These are phyloP conservation scores for Evernia prunastri DNA, from an alignment of 495 filamentous ascomycete species.

Conservation along the genomic window DNA sequence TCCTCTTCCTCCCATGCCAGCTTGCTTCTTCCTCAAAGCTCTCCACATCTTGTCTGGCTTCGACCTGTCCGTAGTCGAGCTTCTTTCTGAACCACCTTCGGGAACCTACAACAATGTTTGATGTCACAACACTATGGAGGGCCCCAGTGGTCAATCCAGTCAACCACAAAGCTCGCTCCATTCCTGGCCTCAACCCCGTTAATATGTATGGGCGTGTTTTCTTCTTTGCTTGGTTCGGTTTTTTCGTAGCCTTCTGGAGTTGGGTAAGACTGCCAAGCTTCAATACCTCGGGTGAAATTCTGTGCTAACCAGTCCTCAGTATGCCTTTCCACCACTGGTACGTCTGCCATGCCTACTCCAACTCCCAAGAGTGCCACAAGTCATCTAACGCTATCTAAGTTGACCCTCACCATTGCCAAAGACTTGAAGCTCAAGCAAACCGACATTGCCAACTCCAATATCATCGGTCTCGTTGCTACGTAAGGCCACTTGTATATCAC, in stretches of 20 bases:
- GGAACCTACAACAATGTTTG: constrained; percentile 19
- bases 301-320: constrained; percentile 28
- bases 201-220: constrained; percentile 83
- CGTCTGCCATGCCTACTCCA: constrained; percentile 28
- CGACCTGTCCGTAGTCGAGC: neutral
- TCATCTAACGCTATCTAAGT: constrained; percentile 37
- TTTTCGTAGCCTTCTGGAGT: constrained; percentile 92
- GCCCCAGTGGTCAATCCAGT: constrained; percentile 63
- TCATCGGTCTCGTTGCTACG: constrained; percentile 81
- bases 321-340: constrained; percentile 76
- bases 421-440: constrained; percentile 64
- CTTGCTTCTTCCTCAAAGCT: neutral
- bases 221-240: constrained; percentile 91
- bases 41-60: neutral
- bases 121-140: constrained; percentile 46
- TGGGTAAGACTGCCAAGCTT: constrained; percentile 50
- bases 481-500: constrained; percentile 30
- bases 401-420: constrained; percentile 67
- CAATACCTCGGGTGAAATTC: neutral
- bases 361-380: neutral
- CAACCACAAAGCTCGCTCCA: constrained; percentile 71
- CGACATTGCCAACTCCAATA: constrained; percentile 88
- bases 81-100: neutral
- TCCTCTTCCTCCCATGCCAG: neutral
- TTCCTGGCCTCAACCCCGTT: constrained; percentile 75